phyloP scores from a whole-genome alignment of 495 filamentous ascomycete genomes.

The Neurospora pannonica region DNA sequence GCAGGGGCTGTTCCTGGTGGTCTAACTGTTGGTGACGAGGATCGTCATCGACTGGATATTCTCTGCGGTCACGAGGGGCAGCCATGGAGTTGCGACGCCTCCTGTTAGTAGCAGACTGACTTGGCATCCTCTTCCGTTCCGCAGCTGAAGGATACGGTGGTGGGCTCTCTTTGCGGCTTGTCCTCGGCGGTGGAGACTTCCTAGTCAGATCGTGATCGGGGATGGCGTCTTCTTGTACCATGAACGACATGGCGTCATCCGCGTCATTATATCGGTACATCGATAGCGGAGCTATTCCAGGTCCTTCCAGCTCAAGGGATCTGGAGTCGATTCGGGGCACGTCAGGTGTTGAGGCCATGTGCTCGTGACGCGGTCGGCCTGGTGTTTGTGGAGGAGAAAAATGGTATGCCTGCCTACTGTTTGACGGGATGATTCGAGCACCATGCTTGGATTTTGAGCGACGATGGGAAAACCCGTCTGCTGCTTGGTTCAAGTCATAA shows the following conservation, averaged over 20 bases:
- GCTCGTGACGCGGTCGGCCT: conserved; percentile 3
- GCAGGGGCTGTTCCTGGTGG: background rate
- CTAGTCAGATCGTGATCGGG: conserved; percentile 1
- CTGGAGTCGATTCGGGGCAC: background rate
- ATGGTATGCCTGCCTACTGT: conserved; percentile 9
- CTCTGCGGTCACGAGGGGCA: conserved; percentile 10
- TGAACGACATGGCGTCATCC: conserved; percentile 19
- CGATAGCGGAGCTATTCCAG: background rate
- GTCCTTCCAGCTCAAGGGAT: background rate
- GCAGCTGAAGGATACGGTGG: conserved; percentile 15
- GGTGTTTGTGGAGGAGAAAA: conserved; percentile 1
- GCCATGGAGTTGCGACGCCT: conserved; percentile 8
- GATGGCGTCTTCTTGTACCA: conserved; percentile 14
- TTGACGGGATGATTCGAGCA: conserved; percentile 6
- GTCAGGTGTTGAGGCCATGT: conserved; percentile 11
- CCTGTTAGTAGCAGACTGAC: conserved; percentile 7
- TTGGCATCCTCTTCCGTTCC: conserved; percentile 13
- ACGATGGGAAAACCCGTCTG: conserved; percentile 1
- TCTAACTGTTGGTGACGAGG: background rate
- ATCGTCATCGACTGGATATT: conserved; percentile 16
- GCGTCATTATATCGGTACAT: conserved; percentile 3
- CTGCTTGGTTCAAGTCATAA: conserved; percentile 17
- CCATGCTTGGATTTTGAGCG: conserved; percentile 11
- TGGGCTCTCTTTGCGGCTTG: conserved; percentile 9
- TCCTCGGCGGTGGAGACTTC: conserved; percentile 12